A percentile compares a stretch with the other conserved stretches of the same genome.
These are phyloP conservation scores for Camelina hispida DNA, from an alignment of 345 rosid genomes.

Conservation along the genomic window DNA sequence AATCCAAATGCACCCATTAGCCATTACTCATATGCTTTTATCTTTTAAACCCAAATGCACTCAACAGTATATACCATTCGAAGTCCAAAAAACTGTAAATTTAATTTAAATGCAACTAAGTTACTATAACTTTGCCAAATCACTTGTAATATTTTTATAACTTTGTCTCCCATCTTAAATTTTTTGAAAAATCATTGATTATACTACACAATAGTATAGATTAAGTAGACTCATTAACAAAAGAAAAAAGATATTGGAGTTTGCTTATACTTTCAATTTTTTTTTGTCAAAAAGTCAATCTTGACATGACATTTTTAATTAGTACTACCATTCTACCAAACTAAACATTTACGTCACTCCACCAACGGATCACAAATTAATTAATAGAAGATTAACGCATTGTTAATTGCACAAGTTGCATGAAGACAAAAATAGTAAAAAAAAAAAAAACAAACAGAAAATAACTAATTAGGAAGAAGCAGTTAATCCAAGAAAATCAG, in stretches of 20 bases:
- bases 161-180: too few relatives aligned
- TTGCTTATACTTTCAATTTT: too few relatives aligned
- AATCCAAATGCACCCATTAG: neutral
- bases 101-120: neutral
- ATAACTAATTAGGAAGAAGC: slow-evolving; percentile 23
- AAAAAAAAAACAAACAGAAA: slow-evolving; percentile 15
- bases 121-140: too few relatives aligned
- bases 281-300: too few relatives aligned
- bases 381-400: slow-evolving; percentile 7
- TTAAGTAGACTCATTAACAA: too few relatives aligned
- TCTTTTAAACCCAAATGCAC: neutral
- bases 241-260: too few relatives aligned
- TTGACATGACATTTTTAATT: too few relatives aligned
- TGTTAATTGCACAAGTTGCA: slow-evolving; percentile 39
- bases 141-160: too few relatives aligned
- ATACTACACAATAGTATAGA: too few relatives aligned
- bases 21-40: neutral
- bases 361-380: slow-evolving; percentile 21
- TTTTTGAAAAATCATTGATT: too few relatives aligned
- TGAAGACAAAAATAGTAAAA: neutral
- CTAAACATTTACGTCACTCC: slow-evolving; percentile 15
- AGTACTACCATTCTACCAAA: slow-evolving; percentile 18
- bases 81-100: neutral
- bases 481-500: slow-evolving; percentile 74
- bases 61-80: neutral